Conservation (phyloP, 345 rosid species). For the Salix caprea region DNA sequence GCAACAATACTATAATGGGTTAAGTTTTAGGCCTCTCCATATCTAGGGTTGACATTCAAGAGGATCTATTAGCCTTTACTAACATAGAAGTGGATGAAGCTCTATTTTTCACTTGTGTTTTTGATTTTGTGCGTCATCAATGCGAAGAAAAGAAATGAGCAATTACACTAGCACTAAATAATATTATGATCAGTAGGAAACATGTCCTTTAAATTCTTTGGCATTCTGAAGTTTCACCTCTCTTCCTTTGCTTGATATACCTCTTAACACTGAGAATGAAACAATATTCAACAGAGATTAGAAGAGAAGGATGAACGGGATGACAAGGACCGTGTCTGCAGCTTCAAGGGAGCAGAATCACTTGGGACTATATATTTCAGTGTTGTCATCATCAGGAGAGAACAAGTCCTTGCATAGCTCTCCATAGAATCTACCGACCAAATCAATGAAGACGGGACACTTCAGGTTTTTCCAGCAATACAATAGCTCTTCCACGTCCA, state of each 20-base stretch:
- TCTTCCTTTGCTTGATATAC: neutral
- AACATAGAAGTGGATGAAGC: neutral
- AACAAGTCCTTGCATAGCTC: slow-evolving; percentile 75
- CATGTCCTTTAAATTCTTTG: neutral
- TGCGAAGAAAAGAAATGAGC: neutral
- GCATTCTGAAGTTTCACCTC: neutral
- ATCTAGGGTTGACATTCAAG: neutral
- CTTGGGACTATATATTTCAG: neutral
- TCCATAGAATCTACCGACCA: slow-evolving; percentile 73
- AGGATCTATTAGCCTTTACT: neutral
- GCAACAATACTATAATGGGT: neutral
- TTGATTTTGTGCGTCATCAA: neutral
- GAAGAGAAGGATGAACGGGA: neutral
- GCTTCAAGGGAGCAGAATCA: neutral
- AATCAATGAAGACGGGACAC: slow-evolving; percentile 62
- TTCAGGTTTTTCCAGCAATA: slow-evolving; percentile 79
- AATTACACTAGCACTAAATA: too few species aligned
- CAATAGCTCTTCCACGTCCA: slow-evolving; percentile 84
- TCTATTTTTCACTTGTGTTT: neutral
- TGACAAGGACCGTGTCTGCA: neutral
- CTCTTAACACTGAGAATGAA: neutral
- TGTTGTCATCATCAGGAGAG: slow-evolving; percentile 15
- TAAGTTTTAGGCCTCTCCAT: neutral
- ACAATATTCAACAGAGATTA: neutral
- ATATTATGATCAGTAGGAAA: neutral